A percentile compares a stretch with the other conserved stretches of the same genome.
Conservation (phyloP, 1,139 yeast species). For the Protomyces pachydermus region DNA sequence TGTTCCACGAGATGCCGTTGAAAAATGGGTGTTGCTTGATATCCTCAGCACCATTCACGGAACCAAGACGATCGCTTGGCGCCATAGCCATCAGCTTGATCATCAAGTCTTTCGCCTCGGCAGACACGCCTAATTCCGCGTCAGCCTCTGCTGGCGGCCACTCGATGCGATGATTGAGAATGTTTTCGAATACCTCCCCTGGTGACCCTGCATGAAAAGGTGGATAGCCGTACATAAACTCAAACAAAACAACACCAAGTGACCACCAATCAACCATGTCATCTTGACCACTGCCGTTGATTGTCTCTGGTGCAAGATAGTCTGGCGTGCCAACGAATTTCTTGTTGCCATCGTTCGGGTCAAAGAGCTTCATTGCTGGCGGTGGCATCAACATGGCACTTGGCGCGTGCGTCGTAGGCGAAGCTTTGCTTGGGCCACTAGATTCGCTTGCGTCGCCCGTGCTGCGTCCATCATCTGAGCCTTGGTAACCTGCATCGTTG, state of each 20-base stretch:
- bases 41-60: slow-evolving; percentile 63
- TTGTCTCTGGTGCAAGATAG: slow-evolving; percentile 94
- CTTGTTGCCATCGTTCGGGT: slow-evolving; percentile 53
- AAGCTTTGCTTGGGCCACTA: slow-evolving; percentile 1
- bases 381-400: slow-evolving; percentile 28
- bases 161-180: slow-evolving; percentile 63
- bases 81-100: slow-evolving; percentile 55
- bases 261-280: slow-evolving; percentile 99
- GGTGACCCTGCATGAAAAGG: slow-evolving; percentile 89
- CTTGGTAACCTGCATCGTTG: slow-evolving; percentile 2
- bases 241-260: slow-evolving; percentile 89
- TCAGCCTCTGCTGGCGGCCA: slow-evolving; percentile 70
- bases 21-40: slow-evolving; percentile 76
- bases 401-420: background rate
- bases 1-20: slow-evolving; percentile 65
- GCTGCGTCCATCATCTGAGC: slow-evolving; percentile 9
- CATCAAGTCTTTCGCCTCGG: slow-evolving; percentile 71
- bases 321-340: slow-evolving; percentile 96
- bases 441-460: slow-evolving; percentile 6
- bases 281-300: slow-evolving; percentile 76
- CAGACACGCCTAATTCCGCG: slow-evolving; percentile 45
- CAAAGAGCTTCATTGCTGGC: slow-evolving; percentile 59
- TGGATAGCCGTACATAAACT: slow-evolving; percentile 86
- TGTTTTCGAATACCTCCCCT: slow-evolving; percentile 73
- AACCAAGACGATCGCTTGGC: slow-evolving; percentile 66